Percentiles rank a stretch among this genome's conserved stretches.
These are phyloP conservation scores for Cyclostephanos invisitatus DNA, from an alignment of 108 stramenopile species.

Conservation along the genomic window DNA sequence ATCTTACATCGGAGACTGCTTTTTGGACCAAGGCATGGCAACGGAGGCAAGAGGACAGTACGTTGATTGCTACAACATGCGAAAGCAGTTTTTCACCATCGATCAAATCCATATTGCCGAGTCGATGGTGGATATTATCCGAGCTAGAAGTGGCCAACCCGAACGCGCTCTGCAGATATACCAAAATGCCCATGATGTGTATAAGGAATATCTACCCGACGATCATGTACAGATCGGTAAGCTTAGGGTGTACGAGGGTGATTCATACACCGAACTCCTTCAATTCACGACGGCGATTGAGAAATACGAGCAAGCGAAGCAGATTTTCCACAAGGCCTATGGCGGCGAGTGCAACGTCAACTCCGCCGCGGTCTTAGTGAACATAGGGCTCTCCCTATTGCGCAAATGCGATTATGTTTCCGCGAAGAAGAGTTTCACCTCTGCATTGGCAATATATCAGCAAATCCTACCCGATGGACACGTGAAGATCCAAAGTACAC, in stretches of 20 bases:
- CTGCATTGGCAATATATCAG: conserved; percentile 62
- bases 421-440: conserved; percentile 50
- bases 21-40: conserved; percentile 55
- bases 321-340: conserved; percentile 55
- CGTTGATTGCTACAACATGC: conserved; percentile 71
- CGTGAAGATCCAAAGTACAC: conserved; percentile 32
- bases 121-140: conserved; percentile 43
- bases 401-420: conserved; percentile 69
- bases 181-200: conserved; percentile 58
- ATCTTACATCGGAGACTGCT: conserved; percentile 59
- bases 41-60: conserved; percentile 51
- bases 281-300: conserved; percentile 35
- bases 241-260: conserved; percentile 27
- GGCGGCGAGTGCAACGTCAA: conserved; percentile 46
- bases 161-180: conserved; percentile 63
- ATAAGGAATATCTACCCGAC: conserved; percentile 34
- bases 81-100: conserved; percentile 60
- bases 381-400: conserved; percentile 59
- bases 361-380: conserved; percentile 46
- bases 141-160: conserved; percentile 45
- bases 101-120: conserved; percentile 52
- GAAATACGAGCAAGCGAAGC: conserved; percentile 56
- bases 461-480: conserved; percentile 58
- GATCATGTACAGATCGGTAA: conserved; percentile 33
- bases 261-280: conserved; percentile 52